phyloP scores from a whole-genome alignment of 2,329 filamentous ascomycete genomes.

The Alternaria arborescens region DNA sequence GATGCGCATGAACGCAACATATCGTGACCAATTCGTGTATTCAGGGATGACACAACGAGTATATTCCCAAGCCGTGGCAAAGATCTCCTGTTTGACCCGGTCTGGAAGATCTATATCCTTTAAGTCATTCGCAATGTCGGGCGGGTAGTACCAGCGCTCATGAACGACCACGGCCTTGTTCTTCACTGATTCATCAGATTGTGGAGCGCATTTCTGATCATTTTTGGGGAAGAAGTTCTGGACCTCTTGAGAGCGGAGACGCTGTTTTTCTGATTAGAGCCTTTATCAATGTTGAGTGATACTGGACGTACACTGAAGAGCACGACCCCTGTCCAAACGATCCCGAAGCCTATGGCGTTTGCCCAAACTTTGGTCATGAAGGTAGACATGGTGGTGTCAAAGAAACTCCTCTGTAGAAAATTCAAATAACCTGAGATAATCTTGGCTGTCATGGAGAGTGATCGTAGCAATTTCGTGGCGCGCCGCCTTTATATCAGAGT shows the following conservation, averaged over 20 bases:
- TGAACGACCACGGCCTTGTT: not conserved
- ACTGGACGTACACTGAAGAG: not conserved
- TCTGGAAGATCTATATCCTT: constrained; percentile 6
- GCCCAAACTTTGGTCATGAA: not conserved
- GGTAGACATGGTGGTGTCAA: not conserved
- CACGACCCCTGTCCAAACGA: not conserved
- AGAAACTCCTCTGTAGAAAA: fast-evolving
- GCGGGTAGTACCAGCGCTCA: constrained; percentile 13
- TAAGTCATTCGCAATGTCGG: constrained; percentile 10
- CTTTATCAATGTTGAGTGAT: not conserved
- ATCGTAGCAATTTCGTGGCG: not conserved
- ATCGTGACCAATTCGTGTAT: constrained; percentile 31
- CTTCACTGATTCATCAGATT: not conserved
- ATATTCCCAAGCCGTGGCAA: constrained; percentile 35
- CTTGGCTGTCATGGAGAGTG: not conserved
- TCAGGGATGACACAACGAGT: constrained; percentile 31
- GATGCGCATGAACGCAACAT: constrained; percentile 35
- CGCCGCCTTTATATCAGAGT: not conserved
- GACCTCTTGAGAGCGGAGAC: not conserved
- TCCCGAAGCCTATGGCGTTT: not conserved
- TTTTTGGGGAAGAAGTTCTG: not conserved
- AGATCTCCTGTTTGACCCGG: constrained; percentile 16
- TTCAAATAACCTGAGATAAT: not conserved
- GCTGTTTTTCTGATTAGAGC: not conserved
- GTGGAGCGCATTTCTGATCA: not conserved